Evolutionary conservation across 2,329 filamentous ascomycete species (phyloP).

Genomic region (Nemania diffusa): DNA sequence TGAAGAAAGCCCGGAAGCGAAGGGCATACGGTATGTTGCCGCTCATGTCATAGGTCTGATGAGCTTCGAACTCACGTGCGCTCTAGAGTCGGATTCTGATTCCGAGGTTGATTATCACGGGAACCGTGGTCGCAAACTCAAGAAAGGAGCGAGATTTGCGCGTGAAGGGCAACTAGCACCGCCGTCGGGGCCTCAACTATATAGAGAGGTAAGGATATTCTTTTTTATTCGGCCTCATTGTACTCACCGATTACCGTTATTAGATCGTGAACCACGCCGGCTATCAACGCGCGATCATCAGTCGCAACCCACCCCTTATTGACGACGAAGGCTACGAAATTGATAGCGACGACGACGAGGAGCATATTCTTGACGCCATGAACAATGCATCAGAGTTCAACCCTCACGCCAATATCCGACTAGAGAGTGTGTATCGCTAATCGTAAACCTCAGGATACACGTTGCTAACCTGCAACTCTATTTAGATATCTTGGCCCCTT

Average conservation of each 20-base stretch:
- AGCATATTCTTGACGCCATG: slow-evolving; percentile 68
- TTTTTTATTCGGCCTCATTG: not conserved
- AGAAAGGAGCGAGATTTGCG: slow-evolving; percentile 77
- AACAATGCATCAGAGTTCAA: slow-evolving; percentile 75
- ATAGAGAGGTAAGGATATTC: slow-evolving; percentile 71
- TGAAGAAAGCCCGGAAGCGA: slow-evolving; percentile 74
- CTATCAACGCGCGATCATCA: slow-evolving; percentile 76
- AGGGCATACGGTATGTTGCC: slow-evolving; percentile 67
- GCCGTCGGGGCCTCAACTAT: slow-evolving; percentile 72
- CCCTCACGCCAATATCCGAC: slow-evolving; percentile 76
- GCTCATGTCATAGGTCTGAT: slow-evolving; percentile 20
- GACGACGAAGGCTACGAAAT: slow-evolving; percentile 84
- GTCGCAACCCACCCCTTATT: slow-evolving; percentile 75
- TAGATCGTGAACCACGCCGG: slow-evolving; percentile 80
- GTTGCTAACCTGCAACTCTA: slow-evolving; percentile 14
- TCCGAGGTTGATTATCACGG: slow-evolving; percentile 74
- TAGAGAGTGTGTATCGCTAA: slow-evolving; percentile 69
- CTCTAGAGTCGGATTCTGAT: slow-evolving; percentile 80
- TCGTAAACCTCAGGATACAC: not conserved
- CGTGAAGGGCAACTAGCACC: slow-evolving; percentile 75
- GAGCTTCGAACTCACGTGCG: slow-evolving; percentile 41
- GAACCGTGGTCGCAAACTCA: slow-evolving; percentile 83
- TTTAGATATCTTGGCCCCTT: slow-evolving; percentile 76
- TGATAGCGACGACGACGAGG: slow-evolving; percentile 76
- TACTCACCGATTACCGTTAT: slow-evolving; percentile 33